Evolutionary conservation across 1,284 basidiomycete species (phyloP), one percentile per base, ranked within the genome.

Genomic region (Rhizopogon parksii): DNA sequence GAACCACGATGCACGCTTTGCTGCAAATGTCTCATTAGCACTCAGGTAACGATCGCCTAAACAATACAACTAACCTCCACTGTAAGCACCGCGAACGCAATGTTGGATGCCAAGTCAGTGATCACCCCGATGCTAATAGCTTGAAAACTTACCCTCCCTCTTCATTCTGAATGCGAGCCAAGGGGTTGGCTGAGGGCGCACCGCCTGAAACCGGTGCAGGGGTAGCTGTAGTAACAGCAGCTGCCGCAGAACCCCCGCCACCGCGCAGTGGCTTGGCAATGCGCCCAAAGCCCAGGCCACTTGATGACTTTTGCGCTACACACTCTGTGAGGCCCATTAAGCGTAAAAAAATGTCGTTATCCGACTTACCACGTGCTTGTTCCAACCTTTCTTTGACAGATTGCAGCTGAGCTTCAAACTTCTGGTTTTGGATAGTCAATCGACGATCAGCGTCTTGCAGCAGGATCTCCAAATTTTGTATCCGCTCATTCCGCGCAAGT

Each of bases 181-280:
- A 65, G 36, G 88, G 80, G 65, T 82, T 88, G 49, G 69, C 69
- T 30, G 73, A 70, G 35, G 74, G 68, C 14, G 67, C 69, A 34
- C 69, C 68, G 19, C 77, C 73, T 40, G 70, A 60, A 45, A 74
- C 70, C 45, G 74, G 69, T 30, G 68, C 60, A 53, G 81, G 72
- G 45, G 73, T 70, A 34, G 72, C 62, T 14, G 69, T 60, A 32
- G 54, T 51, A 35, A 57, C 68, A 42, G 73, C 63, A 46, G 70
- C 65, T 24, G 72, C 71, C 27, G 66, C 67, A 36, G 71, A 78
- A 45, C 89, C 91, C 47, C 91, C 90, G 25, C 93, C 94, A 15
- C 95, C 95, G 58, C 95, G 82, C 55, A 99, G 73, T 11, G 95
- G 95, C 73, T 98, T 98, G 48, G 95, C 95, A 58, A 99, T 98